Base-by-base conservation (phyloP, 495 filamentous ascomycete genomes). In the Aspergillus asperescens region DNA sequence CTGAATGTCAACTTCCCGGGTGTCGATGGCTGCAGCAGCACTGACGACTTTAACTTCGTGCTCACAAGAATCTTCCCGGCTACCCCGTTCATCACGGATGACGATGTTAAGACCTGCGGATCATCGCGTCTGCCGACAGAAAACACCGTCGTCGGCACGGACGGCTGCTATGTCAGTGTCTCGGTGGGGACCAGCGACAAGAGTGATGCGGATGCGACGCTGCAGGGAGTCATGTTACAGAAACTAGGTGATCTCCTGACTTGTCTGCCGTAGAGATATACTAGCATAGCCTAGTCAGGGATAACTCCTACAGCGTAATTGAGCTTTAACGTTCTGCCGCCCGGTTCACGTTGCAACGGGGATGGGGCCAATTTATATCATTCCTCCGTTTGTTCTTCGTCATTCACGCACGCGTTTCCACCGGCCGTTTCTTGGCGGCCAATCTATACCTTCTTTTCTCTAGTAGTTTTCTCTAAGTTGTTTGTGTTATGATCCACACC, bases 1-100 rank as follows among this genome's bases (percentile, higher is more conserved):
- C 71, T 88, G 40, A 87, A 86, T 52, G 81, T 87, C 46, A 87
- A 88, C 62, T 86, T 81, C 59, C 77, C 78, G 2, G 63, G 66
- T 9, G 75, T 81, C 2, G 70, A 65, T 3, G 60, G 57, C 32
- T 86, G 84, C 61, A 67, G 61, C 2, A 63, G 58, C 5, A 59
- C 72, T 0, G 59, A 64, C 5, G 68, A 82, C 38, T 83, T 83
- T 66, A 74, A 74, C 43, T 88, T 81, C 58, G 76, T 86, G 1
- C 58, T 86, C 20, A 81, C 74, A 39, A 69, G 83, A 13, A 82
- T 86, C 57, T 74, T 80, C 50, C 52, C 68, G 6, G 78, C 79
- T 0, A 15, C 76, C 0, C 66, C 68, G n/a, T 31, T 72, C 4
- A 60, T 82, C 48, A 78, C 78, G n/a, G 62, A 58, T 0, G 64